phyloP scores from a whole-genome alignment of 768 basidiomycete species.

The Collybiopsis confluens region DNA sequence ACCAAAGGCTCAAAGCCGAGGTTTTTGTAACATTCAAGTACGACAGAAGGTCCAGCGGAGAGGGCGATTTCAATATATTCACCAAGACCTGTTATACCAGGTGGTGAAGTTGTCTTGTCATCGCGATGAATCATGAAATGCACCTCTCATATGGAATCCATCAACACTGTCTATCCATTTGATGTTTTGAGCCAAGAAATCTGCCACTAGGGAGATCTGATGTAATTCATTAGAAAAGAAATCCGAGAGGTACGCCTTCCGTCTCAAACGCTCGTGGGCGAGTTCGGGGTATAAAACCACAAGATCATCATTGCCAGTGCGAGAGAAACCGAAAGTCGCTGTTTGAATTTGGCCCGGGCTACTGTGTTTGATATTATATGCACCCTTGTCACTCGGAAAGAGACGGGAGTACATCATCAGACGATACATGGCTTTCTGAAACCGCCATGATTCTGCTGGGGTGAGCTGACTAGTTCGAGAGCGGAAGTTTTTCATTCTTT shows the following conservation, averaged over 20 bases:
- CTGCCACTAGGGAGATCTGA: not conserved
- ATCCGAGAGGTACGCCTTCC: not conserved
- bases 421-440: conserved; percentile 4
- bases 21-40: conserved; percentile 6
- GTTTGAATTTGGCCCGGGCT: not conserved
- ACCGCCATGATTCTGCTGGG: not conserved
- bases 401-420: conserved; percentile 7
- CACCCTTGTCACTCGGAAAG: not conserved
- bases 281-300: not conserved
- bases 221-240: not conserved
- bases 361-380: not conserved
- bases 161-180: conserved; percentile 2
- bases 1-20: conserved; percentile 3
- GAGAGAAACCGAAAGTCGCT: too few relatives aligned
- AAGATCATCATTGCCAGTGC: too few relatives aligned
- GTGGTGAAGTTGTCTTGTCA: not conserved
- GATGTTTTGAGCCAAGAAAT: not conserved
- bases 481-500: conserved; percentile 1
- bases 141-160: conserved; percentile 2
- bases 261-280: not conserved
- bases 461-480: not conserved
- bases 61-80: conserved; percentile 3
- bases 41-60: conserved; percentile 5
- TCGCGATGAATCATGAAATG: not conserved
- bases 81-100: not conserved